These are phyloP conservation scores for Globisporangium cylindrosporum DNA, from an alignment of 352 stramenopile species.

Conservation along the genomic window DNA sequence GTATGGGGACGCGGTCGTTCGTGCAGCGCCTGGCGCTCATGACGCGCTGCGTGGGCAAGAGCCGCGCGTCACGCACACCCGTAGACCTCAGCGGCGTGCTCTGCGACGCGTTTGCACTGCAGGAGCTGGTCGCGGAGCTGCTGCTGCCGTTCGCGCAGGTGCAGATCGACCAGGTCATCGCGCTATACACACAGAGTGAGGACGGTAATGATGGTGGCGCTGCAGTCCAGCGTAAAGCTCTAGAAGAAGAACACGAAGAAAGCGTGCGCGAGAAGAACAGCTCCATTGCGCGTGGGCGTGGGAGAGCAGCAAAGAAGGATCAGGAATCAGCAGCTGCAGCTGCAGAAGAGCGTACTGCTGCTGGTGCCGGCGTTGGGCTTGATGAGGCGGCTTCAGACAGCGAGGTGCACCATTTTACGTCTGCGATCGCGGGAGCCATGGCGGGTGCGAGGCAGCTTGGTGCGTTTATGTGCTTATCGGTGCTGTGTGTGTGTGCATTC, in stretches of 20 bases:
- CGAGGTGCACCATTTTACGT: constrained; percentile 27
- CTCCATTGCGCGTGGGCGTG: not conserved
- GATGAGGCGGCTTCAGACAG: not conserved
- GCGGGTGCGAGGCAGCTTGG: constrained; percentile 40
- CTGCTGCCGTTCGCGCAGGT: constrained; percentile 37
- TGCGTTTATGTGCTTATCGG: constrained; percentile 6
- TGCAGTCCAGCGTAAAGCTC: not conserved
- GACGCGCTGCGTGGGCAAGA: constrained; percentile 28
- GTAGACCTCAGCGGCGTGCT: constrained; percentile 44
- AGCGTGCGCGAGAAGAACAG: not conserved
- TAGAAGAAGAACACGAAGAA: not conserved
- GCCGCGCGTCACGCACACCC: constrained; percentile 25
- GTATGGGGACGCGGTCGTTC: constrained; percentile 19
- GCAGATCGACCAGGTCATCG: constrained; percentile 48
- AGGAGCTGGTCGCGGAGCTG: constrained; percentile 37
- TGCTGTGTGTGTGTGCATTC: not conserved
- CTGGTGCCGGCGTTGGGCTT: not conserved
- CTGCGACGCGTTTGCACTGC: constrained; percentile 27
- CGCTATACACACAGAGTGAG: constrained; percentile 27
- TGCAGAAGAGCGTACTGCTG: not conserved
- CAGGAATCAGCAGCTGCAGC: not conserved
- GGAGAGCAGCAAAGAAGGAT: not conserved
- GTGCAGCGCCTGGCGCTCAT: constrained; percentile 44
- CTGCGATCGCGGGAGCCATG: constrained; percentile 43
- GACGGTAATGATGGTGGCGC: not conserved